phyloP scores from a whole-genome alignment of 2,329 filamentous ascomycete genomes.

The Aspergillus novoparasiticus region DNA sequence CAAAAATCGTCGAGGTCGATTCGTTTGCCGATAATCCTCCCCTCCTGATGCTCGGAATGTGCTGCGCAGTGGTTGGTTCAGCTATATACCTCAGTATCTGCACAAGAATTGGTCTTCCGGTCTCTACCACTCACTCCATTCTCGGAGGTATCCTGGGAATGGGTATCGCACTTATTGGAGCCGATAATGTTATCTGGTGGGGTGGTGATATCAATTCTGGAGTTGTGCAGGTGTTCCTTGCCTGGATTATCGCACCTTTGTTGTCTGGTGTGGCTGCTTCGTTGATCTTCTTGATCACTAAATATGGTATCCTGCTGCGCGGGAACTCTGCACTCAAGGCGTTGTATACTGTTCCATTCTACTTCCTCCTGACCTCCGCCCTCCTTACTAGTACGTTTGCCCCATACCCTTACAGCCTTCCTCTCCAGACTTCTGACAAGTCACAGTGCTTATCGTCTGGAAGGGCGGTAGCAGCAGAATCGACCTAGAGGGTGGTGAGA shows the following conservation, averaged over 20 bases:
- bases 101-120: conserved; percentile 18
- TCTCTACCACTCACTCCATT: conserved; percentile 23
- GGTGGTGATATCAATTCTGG: conserved; percentile 24
- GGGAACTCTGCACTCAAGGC: conserved; percentile 14
- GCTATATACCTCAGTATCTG: conserved; percentile 20
- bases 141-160: conserved; percentile 23
- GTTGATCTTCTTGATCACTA: conserved; percentile 21
- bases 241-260: conserved; percentile 22
- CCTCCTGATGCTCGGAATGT: conserved; percentile 23
- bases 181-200: conserved; percentile 19
- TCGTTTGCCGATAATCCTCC: conserved; percentile 10
- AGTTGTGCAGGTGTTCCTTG: conserved; percentile 23
- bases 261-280: conserved; percentile 15
- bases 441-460: conserved; percentile 23
- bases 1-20: conserved; percentile 18
- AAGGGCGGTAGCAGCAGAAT: conserved; percentile 21
- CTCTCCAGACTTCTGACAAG: no score
- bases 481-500: conserved; percentile 11
- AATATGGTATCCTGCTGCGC: conserved; percentile 16
- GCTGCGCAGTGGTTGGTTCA: conserved; percentile 18
- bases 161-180: conserved; percentile 19
- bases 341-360: conserved; percentile 16
- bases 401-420: background rate
- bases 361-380: conserved; percentile 19
- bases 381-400: conserved; percentile 16